Conservation (phyloP, 2,329 filamentous ascomycete species). For the Eurotiales sp. region DNA sequence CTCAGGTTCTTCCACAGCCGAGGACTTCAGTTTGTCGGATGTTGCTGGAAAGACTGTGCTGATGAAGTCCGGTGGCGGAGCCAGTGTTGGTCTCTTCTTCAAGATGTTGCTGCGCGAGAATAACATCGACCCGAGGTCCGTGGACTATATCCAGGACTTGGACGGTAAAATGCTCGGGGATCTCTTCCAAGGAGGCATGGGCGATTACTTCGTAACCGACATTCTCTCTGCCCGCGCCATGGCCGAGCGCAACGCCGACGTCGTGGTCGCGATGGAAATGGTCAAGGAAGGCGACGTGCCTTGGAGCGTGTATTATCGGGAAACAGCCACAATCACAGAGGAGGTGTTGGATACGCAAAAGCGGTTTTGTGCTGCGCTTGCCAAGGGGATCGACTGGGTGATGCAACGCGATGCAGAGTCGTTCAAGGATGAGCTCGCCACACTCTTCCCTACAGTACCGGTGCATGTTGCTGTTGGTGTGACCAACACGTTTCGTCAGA, state of each 20-base stretch:
- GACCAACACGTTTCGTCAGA: neutral
- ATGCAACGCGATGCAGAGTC: slow-evolving; percentile 2
- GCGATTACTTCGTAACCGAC: slow-evolving; percentile 6
- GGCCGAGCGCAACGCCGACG: neutral
- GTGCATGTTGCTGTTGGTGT: neutral
- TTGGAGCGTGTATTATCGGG: slow-evolving; percentile 9
- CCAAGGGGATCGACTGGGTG: slow-evolving; percentile 5
- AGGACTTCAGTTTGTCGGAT: neutral
- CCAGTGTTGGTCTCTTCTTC: slow-evolving; percentile 11
- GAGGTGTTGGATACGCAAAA: neutral
- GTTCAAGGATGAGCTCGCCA: neutral
- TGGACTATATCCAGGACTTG: slow-evolving; percentile 9
- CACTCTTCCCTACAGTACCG: neutral
- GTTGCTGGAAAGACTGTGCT: slow-evolving; percentile 3
- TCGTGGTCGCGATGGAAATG: slow-evolving; percentile 5
- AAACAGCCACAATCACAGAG: neutral
- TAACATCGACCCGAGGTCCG: neutral
- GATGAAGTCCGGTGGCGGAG: slow-evolving; percentile 10
- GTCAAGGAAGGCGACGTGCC: slow-evolving; percentile 1
- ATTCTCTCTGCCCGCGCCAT: slow-evolving; percentile 5
- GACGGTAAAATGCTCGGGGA: slow-evolving; percentile 8
- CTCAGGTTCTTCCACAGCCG: no score
- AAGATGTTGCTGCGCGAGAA: slow-evolving; percentile 12
- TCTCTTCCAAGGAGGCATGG: slow-evolving; percentile 9
- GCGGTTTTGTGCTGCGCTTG: neutral